Evolutionary conservation across 2,329 filamentous ascomycete species (phyloP).

Genomic region (Cryoendolithus antarcticus): DNA sequence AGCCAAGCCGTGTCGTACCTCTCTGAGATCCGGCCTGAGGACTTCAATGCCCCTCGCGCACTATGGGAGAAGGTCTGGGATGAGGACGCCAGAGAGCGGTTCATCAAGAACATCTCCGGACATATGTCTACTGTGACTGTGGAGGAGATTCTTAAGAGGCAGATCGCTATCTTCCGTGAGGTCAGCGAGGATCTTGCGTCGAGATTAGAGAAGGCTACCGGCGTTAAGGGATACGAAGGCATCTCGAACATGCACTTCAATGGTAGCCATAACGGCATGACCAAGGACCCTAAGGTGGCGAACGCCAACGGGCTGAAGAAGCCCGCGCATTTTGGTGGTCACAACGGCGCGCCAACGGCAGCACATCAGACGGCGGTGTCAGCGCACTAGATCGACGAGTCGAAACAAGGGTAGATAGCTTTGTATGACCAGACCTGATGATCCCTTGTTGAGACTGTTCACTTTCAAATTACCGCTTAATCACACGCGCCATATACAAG

Average conservation of each 20-base stretch:
- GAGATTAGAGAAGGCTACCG: constrained; percentile 50
- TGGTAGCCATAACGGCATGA: constrained; percentile 50
- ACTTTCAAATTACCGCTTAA: too few relatives aligned
- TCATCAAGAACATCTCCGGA: constrained; percentile 47
- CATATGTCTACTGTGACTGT: constrained; percentile 49
- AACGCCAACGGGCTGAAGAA: constrained; percentile 39
- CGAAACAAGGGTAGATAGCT: too few relatives aligned
- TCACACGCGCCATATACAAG: too few relatives aligned
- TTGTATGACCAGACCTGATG: too few relatives aligned
- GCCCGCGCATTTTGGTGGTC: too few relatives aligned
- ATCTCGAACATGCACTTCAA: constrained; percentile 46
- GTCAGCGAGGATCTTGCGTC: constrained; percentile 46
- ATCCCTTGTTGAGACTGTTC: too few relatives aligned
- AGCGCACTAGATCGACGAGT: too few relatives aligned
- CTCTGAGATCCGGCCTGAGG: constrained; percentile 40
- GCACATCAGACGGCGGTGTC: too few relatives aligned
- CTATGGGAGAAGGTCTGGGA: constrained; percentile 53
- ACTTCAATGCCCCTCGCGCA: constrained; percentile 44
- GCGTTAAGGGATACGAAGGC: constrained; percentile 47
- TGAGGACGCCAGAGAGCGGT: constrained; percentile 44
- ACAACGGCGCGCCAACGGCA: too few relatives aligned
- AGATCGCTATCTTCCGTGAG: constrained; percentile 54
- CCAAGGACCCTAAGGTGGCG: constrained; percentile 33
- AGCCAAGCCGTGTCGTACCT: constrained; percentile 39
- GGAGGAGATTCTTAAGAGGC: constrained; percentile 49